Percentiles rank a stretch among this genome's conserved stretches.
phyloP scores from a whole-genome alignment of 306 rosid species.

The Malus sieversii region DNA sequence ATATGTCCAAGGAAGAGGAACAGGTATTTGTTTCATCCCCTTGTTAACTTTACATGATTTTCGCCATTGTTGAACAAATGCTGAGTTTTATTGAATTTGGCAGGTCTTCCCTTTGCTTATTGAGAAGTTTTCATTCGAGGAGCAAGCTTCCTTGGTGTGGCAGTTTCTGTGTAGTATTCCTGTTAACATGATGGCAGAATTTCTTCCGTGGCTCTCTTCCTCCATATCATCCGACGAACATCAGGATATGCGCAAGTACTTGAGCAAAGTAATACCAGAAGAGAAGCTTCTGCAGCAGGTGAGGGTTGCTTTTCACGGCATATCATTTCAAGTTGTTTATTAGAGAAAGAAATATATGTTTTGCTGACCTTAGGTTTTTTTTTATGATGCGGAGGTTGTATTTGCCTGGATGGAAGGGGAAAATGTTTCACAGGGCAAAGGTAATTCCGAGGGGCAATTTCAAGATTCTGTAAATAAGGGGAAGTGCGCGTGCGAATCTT shows the following conservation, averaged over 20 bases:
- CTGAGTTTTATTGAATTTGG: slow-evolving; percentile 17
- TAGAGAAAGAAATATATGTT: background rate
- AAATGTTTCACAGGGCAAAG: slow-evolving; percentile 10
- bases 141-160: slow-evolving; percentile 83
- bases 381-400: slow-evolving; percentile 54
- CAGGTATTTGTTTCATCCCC: slow-evolving; percentile 47
- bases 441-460: slow-evolving; percentile 13
- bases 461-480: slow-evolving; percentile 30
- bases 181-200: slow-evolving; percentile 75
- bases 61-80: background rate
- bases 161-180: slow-evolving; percentile 96
- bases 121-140: slow-evolving; percentile 75
- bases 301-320: slow-evolving; percentile 1
- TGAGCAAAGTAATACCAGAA: slow-evolving; percentile 66
- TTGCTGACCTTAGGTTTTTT: slow-evolving; percentile 4
- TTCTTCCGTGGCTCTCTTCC: slow-evolving; percentile 83
- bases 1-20: slow-evolving; percentile 95
- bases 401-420: slow-evolving; percentile 78
- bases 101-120: slow-evolving; percentile 93
- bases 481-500: slow-evolving; percentile 17
- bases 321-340: background rate
- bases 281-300: slow-evolving; percentile 96
- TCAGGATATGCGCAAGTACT: slow-evolving; percentile 57
- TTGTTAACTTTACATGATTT: background rate
- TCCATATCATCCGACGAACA: slow-evolving; percentile 75